Conservation (phyloP, 768 basidiomycete species). For the Lentinula sp. region DNA sequence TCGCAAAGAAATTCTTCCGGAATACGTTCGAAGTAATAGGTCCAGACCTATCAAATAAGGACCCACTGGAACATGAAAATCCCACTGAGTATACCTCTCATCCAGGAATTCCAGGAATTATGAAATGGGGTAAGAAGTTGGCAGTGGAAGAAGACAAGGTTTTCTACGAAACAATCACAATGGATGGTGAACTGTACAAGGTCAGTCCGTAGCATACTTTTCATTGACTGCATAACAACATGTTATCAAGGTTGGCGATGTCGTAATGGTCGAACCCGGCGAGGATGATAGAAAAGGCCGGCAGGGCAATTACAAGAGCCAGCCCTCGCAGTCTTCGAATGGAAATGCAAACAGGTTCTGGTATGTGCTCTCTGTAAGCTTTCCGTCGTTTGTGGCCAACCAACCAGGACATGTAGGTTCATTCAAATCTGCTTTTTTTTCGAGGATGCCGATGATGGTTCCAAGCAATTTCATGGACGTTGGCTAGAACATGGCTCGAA, state of each 20-base stretch:
- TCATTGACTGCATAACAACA: background rate
- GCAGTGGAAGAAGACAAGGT: constrained; percentile 15
- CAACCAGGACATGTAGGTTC: constrained; percentile 44
- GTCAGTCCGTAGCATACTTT: constrained; percentile 25
- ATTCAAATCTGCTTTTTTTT: constrained; percentile 62
- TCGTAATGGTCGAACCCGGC: constrained; percentile 59
- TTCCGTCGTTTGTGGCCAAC: background rate
- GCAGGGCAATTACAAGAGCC: constrained; percentile 30
- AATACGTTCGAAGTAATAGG: constrained; percentile 36
- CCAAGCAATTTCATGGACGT: constrained; percentile 55
- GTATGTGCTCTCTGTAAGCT: constrained; percentile 26
- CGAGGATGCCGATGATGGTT: constrained; percentile 22
- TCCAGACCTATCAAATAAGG: constrained; percentile 18
- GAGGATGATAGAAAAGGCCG: constrained; percentile 36
- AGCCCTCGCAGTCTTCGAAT: constrained; percentile 44
- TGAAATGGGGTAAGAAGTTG: constrained; percentile 24
- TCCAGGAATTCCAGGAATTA: constrained; percentile 18
- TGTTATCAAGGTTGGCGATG: constrained; percentile 47
- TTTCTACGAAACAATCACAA: constrained; percentile 37
- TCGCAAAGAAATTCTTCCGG: background rate
- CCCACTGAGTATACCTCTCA: constrained; percentile 12
- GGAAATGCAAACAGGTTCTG: constrained; percentile 52
- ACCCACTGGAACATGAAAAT: background rate
- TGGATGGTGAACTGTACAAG: constrained; percentile 54
- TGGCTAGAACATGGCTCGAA: constrained; percentile 66